These are phyloP conservation scores for Salix dunnii DNA, from an alignment of 345 rosid genomes.

Conservation along the genomic window DNA sequence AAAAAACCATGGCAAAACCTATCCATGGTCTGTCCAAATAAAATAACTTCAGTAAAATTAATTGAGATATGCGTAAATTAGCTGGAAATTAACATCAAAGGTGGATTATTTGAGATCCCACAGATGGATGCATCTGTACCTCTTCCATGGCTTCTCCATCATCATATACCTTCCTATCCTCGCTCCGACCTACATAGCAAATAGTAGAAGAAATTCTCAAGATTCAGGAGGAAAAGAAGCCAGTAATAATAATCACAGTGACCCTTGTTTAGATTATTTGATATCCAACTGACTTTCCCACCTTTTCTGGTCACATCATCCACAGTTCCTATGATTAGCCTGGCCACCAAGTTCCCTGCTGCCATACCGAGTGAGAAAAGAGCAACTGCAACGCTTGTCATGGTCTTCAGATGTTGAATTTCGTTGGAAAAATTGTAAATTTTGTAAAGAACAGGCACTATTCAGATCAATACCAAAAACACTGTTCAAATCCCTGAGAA, in stretches of 20 bases:
- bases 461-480: too few species aligned
- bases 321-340: conserved; percentile 29
- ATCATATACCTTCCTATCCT: conserved; percentile 29
- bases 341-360: conserved; percentile 38
- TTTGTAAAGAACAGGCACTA: too few species aligned
- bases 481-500: too few species aligned
- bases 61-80: too few species aligned
- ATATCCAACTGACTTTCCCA: conserved; percentile 44
- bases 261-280: conserved; percentile 37
- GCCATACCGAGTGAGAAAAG: conserved; percentile 35
- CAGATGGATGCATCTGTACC: neutral
- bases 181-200: conserved; percentile 34
- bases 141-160: conserved; percentile 21
- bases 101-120: neutral
- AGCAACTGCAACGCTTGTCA: conserved; percentile 48
- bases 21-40: too few species aligned
- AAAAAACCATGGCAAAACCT: too few species aligned
- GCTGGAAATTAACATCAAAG: too few species aligned
- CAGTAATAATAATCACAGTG: conserved; percentile 56
- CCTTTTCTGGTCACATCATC: conserved; percentile 11
- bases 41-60: too few species aligned
- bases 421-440: too few species aligned
- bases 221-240: conserved; percentile 35
- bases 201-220: conserved; percentile 39
- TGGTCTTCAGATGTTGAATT: too few species aligned